A percentile compares a stretch with the other conserved stretches of the same genome.
Conservation (phyloP, 2,329 filamentous ascomycete genomes). For the Neophaeococcomyces aloes region DNA sequence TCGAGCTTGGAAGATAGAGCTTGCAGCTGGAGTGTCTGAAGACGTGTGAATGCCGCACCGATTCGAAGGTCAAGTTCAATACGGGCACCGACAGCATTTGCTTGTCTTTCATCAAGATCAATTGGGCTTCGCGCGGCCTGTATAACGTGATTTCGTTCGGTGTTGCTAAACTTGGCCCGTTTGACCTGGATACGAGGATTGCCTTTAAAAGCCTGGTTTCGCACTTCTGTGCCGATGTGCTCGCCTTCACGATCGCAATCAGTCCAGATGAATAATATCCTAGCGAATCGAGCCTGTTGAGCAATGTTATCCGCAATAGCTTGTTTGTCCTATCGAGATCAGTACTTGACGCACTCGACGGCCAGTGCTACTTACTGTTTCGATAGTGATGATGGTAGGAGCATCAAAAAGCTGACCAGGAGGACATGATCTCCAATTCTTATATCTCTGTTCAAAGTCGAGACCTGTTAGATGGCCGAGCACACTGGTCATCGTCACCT, state of each 20-base stretch:
- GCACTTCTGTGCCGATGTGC: slow-evolving; percentile 87
- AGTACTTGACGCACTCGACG: not conserved
- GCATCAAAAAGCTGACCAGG: slow-evolving; percentile 74
- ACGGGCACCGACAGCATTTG: slow-evolving; percentile 74
- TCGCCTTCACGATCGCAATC: slow-evolving; percentile 97
- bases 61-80: slow-evolving; percentile 91
- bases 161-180: slow-evolving; percentile 87
- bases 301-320: slow-evolving; percentile 77
- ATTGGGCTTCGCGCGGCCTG: slow-evolving; percentile 68
- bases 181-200: slow-evolving; percentile 69
- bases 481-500: slow-evolving; percentile 89
- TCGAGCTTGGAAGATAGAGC: slow-evolving; percentile 57
- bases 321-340: slow-evolving; percentile 55
- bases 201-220: slow-evolving; percentile 62
- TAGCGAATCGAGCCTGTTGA: slow-evolving; percentile 60
- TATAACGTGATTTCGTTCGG: slow-evolving; percentile 82
- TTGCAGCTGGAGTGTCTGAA: slow-evolving; percentile 70
- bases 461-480: slow-evolving; percentile 73
- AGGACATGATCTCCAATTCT: slow-evolving; percentile 69
- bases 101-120: slow-evolving; percentile 71
- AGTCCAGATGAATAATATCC: slow-evolving; percentile 87
- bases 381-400: slow-evolving; percentile 57
- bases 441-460: slow-evolving; percentile 65
- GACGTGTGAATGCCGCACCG: slow-evolving; percentile 82
- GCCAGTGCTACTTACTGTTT: slow-evolving; percentile 44